Evolutionary conservation across 176 grass and related monocot species (phyloP).

Genomic region (Triticum timopheevii): DNA sequence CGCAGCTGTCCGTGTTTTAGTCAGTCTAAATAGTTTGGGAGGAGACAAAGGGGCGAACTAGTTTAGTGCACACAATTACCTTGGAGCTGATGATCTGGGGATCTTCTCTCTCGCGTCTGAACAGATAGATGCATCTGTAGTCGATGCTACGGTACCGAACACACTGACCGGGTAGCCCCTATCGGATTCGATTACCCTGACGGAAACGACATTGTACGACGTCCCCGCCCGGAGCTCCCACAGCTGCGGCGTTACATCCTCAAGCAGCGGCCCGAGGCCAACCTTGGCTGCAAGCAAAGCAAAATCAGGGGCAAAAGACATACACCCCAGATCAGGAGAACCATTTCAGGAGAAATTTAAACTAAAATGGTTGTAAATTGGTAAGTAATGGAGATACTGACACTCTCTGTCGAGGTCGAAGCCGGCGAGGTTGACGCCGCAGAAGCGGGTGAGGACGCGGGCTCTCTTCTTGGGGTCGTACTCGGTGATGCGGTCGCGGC

Average conservation of each 20-base stretch:
- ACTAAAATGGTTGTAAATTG: too few relatives aligned
- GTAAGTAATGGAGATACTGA: too few relatives aligned
- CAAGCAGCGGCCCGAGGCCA: background rate
- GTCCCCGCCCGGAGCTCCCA: background rate
- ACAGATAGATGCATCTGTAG: background rate
- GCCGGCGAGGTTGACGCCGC: too few relatives aligned
- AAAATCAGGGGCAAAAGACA: background rate
- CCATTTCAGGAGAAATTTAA: too few relatives aligned
- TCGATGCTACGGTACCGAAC: background rate
- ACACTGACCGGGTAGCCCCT: background rate
- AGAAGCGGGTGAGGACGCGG: too few relatives aligned
- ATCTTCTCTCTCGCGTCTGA: background rate
- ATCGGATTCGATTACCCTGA: background rate
- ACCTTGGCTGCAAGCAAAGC: background rate
- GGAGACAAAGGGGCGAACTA: too few relatives aligned
- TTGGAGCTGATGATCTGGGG: background rate
- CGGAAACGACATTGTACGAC: background rate
- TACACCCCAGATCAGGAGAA: background rate
- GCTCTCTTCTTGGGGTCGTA: too few relatives aligned
- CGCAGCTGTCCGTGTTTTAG: background rate
- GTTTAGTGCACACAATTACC: background rate
- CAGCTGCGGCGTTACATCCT: background rate
- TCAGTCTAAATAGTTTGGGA: background rate
- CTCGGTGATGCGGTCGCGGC: too few relatives aligned
- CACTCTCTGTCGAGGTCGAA: too few relatives aligned